A percentile compares a stretch with the other conserved stretches of the same genome.
Conservation (phyloP, 2,329 filamentous ascomycete species). For the Orbilia quercus region DNA sequence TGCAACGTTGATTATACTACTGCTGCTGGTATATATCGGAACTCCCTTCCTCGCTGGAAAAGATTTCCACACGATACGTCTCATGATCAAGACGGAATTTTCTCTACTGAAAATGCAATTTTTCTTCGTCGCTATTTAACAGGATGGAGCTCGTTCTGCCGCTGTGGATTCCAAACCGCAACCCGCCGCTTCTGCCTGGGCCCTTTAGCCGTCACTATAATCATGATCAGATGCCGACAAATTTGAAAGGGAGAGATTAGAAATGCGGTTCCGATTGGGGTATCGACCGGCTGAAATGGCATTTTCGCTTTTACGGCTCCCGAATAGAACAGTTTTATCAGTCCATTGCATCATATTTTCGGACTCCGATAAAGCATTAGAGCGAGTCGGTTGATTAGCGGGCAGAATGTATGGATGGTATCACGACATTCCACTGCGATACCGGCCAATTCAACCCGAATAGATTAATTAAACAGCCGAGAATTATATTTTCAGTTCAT, state of each 20-base stretch:
- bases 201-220: conserved; percentile 26
- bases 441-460: no score
- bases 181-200: conserved; percentile 37
- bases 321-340: neutral
- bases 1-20: conserved; percentile 13
- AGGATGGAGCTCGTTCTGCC: conserved; percentile 32
- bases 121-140: conserved; percentile 43
- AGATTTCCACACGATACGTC: conserved; percentile 34
- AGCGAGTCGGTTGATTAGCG: neutral
- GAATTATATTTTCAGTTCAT: no score
- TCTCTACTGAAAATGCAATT: conserved; percentile 13
- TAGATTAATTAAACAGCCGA: no score
- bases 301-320: conserved; percentile 19
- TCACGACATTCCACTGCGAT: neutral
- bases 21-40: conserved; percentile 44
- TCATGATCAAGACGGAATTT: conserved; percentile 47
- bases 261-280: conserved; percentile 9
- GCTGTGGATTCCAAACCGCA: conserved; percentile 29
- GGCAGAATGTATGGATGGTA: no score
- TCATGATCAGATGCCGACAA: conserved; percentile 43
- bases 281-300: neutral
- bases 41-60: conserved; percentile 34
- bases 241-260: neutral
- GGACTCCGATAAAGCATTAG: neutral
- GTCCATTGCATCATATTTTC: conserved; percentile 11